Evolutionary conservation across 1,139 yeast genomes (phyloP).

Genomic region (Hanseniaspora uvarum): DNA sequence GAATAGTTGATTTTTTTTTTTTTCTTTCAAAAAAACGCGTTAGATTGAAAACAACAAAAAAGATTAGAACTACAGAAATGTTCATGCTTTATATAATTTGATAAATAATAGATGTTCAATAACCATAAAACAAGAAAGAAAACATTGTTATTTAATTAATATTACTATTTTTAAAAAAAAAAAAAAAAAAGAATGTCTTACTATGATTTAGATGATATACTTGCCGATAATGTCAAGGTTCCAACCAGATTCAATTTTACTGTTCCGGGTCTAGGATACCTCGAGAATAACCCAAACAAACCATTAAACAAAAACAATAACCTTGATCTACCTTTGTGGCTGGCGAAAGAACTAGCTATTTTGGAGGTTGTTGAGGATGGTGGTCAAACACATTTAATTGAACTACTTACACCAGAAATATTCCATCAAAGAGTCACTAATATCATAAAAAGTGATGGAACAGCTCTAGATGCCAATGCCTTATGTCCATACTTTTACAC

Average conservation of each 20-base stretch:
- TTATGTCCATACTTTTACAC: slow-evolving; percentile 58
- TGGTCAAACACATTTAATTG: slow-evolving; percentile 45
- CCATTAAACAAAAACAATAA: slow-evolving; percentile 48
- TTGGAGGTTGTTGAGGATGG: slow-evolving; percentile 34
- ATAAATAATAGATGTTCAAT: not conserved
- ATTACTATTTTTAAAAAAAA: too few relatives aligned
- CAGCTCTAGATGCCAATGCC: slow-evolving; percentile 55
- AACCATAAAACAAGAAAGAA: not conserved
- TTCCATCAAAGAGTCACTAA: slow-evolving; percentile 56
- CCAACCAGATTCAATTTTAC: slow-evolving; percentile 71
- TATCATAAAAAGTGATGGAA: slow-evolving; percentile 71
- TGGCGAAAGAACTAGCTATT: slow-evolving; percentile 67
- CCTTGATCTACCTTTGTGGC: slow-evolving; percentile 79
- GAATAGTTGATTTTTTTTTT: too few relatives aligned
- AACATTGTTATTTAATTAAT: too few relatives aligned
- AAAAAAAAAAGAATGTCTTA: slow-evolving; percentile 36
- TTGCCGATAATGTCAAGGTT: slow-evolving; percentile 61
- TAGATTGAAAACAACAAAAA: not conserved
- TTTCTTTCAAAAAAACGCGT: not conserved
- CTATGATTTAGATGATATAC: slow-evolving; percentile 80
- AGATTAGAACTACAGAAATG: not conserved
- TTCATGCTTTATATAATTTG: too few relatives aligned
- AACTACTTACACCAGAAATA: slow-evolving; percentile 58
- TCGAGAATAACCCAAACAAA: slow-evolving; percentile 73
- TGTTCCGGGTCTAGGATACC: slow-evolving; percentile 76